Evolutionary conservation across 257 asterid genomes (phyloP), one percentile per base, ranked within the genome.

Genomic region (Solanum appendiculatum): DNA sequence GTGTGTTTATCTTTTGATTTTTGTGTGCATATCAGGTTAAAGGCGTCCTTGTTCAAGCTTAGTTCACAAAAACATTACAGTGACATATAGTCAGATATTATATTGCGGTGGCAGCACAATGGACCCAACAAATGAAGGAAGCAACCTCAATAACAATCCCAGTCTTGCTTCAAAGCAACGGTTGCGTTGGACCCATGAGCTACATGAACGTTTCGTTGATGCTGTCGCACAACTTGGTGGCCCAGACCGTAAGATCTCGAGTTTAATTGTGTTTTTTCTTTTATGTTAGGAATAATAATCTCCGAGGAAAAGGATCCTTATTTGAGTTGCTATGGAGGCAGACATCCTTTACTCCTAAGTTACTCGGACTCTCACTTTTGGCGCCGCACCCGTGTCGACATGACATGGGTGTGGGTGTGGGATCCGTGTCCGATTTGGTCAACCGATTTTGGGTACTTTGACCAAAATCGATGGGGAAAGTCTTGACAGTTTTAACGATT

Each of bases 171-270:
- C 98, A 64, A 97, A 93, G 92, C 98, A 97, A 86, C 94, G 99
- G 86, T 96, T 97, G 75, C 98, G 99, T 29, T 97, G 98, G 99
- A 97, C 99, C 68, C 94, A 95, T 46, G 98, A 97, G 89, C 99
- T 97, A 86, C 99, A 97, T 75, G 98, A 94, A 77, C 94, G 98
- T 82, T 97, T 97, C 86, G 94, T 95, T 89, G 99, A 97, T 90
- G 95, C 99, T 82, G 99, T 97, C 39, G 98, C 98, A 12, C 98
- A 97, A 87, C 99, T 97, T 89, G 99, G 98, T 87, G 99, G 99
- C 70, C 99, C 99, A 36, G 99, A 95, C 87, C 91, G 99, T 97
- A 90, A 94, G 98, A 93, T 87, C 51, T 48, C 78, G 60, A 48
- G 56, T 86, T 87, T 60, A 14, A 27, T 27, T 27, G 37, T 27